These are phyloP conservation scores for Pythium utonaiense DNA, from an alignment of 352 stramenopile genomes.

Conservation along the genomic window DNA sequence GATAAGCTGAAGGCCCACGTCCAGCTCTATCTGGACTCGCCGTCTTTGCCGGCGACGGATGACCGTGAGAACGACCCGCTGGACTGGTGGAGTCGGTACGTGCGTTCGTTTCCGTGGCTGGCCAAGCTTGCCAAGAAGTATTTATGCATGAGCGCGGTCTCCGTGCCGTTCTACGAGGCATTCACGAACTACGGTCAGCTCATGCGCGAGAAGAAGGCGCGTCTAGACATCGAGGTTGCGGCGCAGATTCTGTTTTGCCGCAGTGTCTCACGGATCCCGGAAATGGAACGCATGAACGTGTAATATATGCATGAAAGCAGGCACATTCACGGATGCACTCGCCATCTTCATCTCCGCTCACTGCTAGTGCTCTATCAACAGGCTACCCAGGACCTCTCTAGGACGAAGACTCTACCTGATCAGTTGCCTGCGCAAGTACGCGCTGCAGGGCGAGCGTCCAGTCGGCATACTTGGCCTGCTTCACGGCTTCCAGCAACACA, in stretches of 20 bases:
- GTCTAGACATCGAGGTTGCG: conserved; percentile 73
- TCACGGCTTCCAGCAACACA: conserved; percentile 22
- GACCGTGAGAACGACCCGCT: conserved; percentile 75
- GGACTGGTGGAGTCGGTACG: conserved; percentile 79
- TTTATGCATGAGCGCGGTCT: conserved; percentile 74
- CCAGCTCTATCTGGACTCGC: conserved; percentile 70
- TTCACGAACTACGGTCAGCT: conserved; percentile 78
- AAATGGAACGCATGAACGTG: conserved; percentile 83
- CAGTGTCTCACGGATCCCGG: conserved; percentile 69
- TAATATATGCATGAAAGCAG: conserved; percentile 21
- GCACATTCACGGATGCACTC: background rate
- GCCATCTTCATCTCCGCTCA: background rate
- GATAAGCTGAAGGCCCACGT: conserved; percentile 64
- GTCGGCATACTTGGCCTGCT: conserved; percentile 20
- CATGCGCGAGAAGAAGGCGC: conserved; percentile 74
- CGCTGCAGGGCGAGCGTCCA: conserved; percentile 20
- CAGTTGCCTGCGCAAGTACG: background rate
- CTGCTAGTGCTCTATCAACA: background rate
- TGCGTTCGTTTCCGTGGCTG: conserved; percentile 61
- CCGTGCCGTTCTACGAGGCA: conserved; percentile 67
- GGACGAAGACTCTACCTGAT: background rate
- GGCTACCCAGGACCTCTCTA: background rate
- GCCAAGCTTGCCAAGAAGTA: conserved; percentile 72
- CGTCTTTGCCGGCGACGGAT: conserved; percentile 56
- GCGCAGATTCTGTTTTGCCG: conserved; percentile 78